A percentile compares a stretch with the other conserved stretches of the same genome.
These are phyloP conservation scores for Ligustrum vulgare DNA, from an alignment of 257 asterid genomes.

Conservation along the genomic window DNA sequence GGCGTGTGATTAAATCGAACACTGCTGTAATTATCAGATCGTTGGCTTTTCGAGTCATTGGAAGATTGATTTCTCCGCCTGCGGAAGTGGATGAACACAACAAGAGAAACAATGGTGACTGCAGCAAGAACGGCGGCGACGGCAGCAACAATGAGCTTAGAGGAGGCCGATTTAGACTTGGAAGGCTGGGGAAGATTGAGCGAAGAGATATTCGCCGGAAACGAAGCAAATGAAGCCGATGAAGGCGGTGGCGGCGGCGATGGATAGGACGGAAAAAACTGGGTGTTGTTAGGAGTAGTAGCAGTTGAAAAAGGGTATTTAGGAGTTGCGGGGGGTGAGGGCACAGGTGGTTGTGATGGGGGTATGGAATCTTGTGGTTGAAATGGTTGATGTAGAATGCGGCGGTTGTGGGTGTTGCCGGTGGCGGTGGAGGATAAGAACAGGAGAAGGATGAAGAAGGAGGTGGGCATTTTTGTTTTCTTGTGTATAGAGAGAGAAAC, in stretches of 20 bases:
- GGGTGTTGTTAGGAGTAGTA: conserved; percentile 35
- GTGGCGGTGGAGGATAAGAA: conserved; percentile 21
- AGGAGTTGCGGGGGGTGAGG: conserved; percentile 43
- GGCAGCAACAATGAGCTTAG: conserved; percentile 62
- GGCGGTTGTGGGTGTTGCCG: conserved; percentile 42
- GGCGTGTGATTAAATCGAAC: conserved; percentile 26
- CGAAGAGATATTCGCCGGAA: conserved; percentile 71
- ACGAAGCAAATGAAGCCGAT: conserved; percentile 56
- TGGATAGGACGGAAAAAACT: conserved; percentile 56
- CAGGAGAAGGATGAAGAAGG: conserved; percentile 17
- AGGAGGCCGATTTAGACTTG: conserved; percentile 44
- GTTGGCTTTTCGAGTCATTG: conserved; percentile 44
- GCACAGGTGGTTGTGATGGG: conserved; percentile 48
- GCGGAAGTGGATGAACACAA: conserved; percentile 58
- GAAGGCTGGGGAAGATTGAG: conserved; percentile 47
- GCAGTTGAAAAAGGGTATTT: conserved; percentile 52
- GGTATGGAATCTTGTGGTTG: conserved; percentile 44
- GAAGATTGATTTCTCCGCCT: conserved; percentile 30
- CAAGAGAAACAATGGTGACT: conserved; percentile 46
- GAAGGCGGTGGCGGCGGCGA: conserved; percentile 66
- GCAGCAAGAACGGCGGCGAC: conserved; percentile 67
- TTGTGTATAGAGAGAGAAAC: background rate
- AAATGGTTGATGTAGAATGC: conserved; percentile 75
- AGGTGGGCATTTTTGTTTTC: conserved; percentile 24
- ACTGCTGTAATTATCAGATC: conserved; percentile 57